Conservation (phyloP, 305 asterid genomes). For the Fraxinus angustifolia region DNA sequence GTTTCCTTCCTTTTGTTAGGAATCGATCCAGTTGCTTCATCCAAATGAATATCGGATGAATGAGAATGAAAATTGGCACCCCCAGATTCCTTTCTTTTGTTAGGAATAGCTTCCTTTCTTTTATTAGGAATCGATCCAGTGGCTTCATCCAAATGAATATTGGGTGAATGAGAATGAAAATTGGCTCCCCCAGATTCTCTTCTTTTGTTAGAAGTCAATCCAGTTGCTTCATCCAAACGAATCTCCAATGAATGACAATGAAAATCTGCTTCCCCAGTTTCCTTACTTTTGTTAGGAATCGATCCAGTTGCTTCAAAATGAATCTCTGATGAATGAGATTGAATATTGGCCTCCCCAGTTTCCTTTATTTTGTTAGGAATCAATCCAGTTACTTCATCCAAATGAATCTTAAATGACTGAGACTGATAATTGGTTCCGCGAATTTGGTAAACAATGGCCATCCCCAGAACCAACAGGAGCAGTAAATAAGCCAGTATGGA, state of each 20-base stretch:
- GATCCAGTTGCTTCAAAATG: not conserved
- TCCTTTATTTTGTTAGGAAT: not conserved
- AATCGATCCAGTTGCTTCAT: not conserved
- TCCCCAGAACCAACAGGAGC: conserved; percentile 23
- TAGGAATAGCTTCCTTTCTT: not conserved
- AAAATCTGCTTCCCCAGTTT: not conserved
- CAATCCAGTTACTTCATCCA: not conserved
- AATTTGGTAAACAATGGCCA: conserved; percentile 8
- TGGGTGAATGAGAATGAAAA: not conserved
- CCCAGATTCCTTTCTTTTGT: not conserved
- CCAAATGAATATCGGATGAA: conserved; percentile 7
- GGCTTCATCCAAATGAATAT: conserved; percentile 15
- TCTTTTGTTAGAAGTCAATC: not conserved
- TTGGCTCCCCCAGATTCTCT: not conserved
- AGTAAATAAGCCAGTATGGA: not conserved
- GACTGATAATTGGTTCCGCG: not conserved
- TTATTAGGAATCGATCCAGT: not conserved
- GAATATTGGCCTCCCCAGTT: not conserved
- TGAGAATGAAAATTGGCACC: not conserved
- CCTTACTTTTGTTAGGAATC: not conserved
- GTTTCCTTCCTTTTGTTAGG: not conserved
- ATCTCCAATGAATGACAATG: not conserved
- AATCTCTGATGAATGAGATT: not conserved
- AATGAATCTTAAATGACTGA: not conserved
- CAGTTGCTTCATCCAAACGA: conserved; percentile 12